Evolutionary conservation across 352 stramenopile species (phyloP), one percentile per base, ranked within the genome.

Genomic region (Pythium plurisporium): DNA sequence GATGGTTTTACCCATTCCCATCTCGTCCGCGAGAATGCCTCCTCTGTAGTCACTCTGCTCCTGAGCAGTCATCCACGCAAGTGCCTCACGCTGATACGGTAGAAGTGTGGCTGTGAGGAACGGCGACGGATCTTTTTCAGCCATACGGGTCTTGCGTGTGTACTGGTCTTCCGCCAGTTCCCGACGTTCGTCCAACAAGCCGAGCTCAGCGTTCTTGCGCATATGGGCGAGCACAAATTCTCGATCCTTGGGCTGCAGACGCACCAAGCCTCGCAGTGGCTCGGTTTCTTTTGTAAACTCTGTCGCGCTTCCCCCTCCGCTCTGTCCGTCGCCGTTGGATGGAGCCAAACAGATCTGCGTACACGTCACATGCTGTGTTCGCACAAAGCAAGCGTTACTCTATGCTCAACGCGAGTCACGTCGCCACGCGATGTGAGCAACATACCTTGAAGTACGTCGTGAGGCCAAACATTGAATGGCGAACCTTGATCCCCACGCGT

Each of bases 11-110:
- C 96, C 90, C 89, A 97, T 96, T 15, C 91, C 95, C 96, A 99
- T 99, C 76, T 99, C 96, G 58, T 99, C 97, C 0, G 96, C 97
- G 6, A 99, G 64, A 43, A 99, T 98, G 3, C 97, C 97, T 25
- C 97, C 97, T 46, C 84, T 76, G 54, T 98, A 90, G 4, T 70
- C 67, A 38, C 82, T 83, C 27, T 87, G 53, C 69, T 99, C 97
- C 75, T 99, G 96, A 2, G 59, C 68, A 19, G 75, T 82, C 85
- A 93, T 93, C 97, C 97, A 99, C 38, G 79, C 94, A 12, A 98
- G 77, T 2, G 96, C 96, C 79, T 99, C 97, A 30, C 95, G 74
- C 72, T 99, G 97, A 71, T 99, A 99, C n/a, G 97, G 97, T 25
- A 99, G 66, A n/a, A 99, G 76, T 0, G 82, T 73, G 6, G 86